Evolutionary conservation across 768 basidiomycete species (phyloP).

Genomic region (Pulveroboletus sp.): DNA sequence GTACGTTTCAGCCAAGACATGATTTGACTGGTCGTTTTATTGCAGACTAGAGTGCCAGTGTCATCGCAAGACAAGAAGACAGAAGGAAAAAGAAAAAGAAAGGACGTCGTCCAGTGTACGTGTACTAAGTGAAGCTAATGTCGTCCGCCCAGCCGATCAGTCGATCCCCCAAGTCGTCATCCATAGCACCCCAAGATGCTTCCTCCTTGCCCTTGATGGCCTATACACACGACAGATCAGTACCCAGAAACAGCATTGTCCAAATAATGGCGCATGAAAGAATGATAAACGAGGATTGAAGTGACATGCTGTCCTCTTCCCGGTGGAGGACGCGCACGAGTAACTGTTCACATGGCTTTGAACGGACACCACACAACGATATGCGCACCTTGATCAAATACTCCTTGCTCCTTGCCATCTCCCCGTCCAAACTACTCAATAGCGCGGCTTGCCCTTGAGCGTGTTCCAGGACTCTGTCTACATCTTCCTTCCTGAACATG

Average conservation of each 20-base stretch:
- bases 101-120: too few species aligned
- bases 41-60: background rate
- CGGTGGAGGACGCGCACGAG: background rate
- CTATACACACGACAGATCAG: constrained; percentile 2
- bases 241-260: too few species aligned
- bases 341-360: background rate
- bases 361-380: too few species aligned
- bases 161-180: constrained; percentile 27
- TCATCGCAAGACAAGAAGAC: background rate
- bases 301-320: too few species aligned
- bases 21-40: too few species aligned
- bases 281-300: too few species aligned
- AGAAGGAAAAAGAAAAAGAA: too few species aligned
- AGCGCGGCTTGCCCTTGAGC: constrained; percentile 44
- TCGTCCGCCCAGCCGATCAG: constrained; percentile 28
- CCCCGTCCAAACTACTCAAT: constrained; percentile 22
- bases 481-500: constrained; percentile 53
- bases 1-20: too few species aligned
- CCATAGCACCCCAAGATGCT: constrained; percentile 20
- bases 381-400: constrained; percentile 62
- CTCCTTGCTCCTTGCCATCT: constrained; percentile 60
- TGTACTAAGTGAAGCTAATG: constrained; percentile 15
- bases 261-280: background rate
- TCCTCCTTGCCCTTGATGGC: constrained; percentile 31
- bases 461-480: constrained; percentile 52